Percentiles rank a stretch among this genome's conserved stretches.
These are phyloP conservation scores for Cryphonectria nitschkei DNA, from an alignment of 2,329 filamentous ascomycete species.

Conservation along the genomic window DNA sequence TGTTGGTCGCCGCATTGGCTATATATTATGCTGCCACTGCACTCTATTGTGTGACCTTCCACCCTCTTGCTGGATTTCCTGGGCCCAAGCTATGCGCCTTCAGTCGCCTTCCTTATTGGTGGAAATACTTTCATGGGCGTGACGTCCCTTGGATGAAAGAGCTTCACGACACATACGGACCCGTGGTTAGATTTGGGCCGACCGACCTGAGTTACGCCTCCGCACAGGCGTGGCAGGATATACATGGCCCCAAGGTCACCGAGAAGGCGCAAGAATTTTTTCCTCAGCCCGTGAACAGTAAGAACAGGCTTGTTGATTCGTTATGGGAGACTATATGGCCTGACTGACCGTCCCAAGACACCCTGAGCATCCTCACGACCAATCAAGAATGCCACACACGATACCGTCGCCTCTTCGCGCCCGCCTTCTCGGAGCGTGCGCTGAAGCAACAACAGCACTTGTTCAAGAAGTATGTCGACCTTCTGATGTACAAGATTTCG, in stretches of 20 bases:
- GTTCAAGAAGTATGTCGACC: conserved; percentile 42
- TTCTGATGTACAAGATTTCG: conserved; percentile 42
- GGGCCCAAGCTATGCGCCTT: conserved; percentile 31
- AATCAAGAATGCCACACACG: conserved; percentile 30
- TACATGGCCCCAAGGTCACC: conserved; percentile 28
- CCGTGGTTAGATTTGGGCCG: conserved; percentile 17
- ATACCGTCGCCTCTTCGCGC: conserved; percentile 31
- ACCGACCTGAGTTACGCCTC: conserved; percentile 20
- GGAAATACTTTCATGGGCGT: conserved; percentile 28
- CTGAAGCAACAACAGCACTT: conserved; percentile 32
- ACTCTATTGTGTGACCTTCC: conserved; percentile 29
- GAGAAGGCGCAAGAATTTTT: conserved; percentile 31
- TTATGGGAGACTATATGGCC: too few species aligned
- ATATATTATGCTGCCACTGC: conserved; percentile 14
- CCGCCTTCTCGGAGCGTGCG: conserved; percentile 32
- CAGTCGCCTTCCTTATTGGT: conserved; percentile 35
- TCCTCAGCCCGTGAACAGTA: conserved; percentile 31
- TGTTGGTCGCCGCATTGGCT: neutral
- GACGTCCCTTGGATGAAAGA: conserved; percentile 33
- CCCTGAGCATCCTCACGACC: conserved; percentile 31
- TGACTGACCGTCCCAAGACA: conserved; percentile 13
- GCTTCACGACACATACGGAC: conserved; percentile 30
- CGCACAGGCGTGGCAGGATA: conserved; percentile 32
- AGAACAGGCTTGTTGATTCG: neutral
- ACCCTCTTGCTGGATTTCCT: conserved; percentile 33